Evolutionary conservation across 2,329 filamentous ascomycete species (phyloP).

Genomic region (Apiospora sp.): DNA sequence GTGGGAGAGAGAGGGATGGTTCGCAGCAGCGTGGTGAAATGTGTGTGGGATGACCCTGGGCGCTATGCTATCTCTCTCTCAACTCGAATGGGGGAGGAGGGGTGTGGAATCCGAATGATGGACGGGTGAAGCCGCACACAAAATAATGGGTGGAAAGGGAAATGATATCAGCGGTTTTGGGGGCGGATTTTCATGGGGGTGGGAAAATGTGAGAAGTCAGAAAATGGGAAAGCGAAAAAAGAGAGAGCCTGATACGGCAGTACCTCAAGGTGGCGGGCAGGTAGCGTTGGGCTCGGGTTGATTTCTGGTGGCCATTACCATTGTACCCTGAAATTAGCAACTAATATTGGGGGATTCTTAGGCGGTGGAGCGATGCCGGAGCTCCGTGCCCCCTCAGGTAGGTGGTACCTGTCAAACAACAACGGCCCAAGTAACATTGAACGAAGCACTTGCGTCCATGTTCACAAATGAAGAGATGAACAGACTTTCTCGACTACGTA

Average conservation of each 20-base stretch:
- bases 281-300: constrained; percentile 21
- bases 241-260: not conserved
- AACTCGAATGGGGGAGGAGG: constrained; percentile 2
- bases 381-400: constrained; percentile 11
- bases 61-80: constrained; percentile 15
- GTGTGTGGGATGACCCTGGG: constrained; percentile 14
- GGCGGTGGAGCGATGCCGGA: constrained; percentile 20
- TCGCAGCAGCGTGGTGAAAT: constrained; percentile 27
- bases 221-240: constrained; percentile 3
- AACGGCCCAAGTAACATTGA: not conserved
- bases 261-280: constrained; percentile 8
- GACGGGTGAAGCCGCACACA: constrained; percentile 23
- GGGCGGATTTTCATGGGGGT: constrained; percentile 17
- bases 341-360: constrained; percentile 18
- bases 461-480: not conserved
- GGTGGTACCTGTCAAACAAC: constrained; percentile 21
- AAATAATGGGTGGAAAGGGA: constrained; percentile 10
- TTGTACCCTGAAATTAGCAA: constrained; percentile 2
- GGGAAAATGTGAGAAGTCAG: constrained; percentile 9
- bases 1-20: constrained; percentile 40
- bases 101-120: constrained; percentile 15
- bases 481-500: constrained; percentile 6
- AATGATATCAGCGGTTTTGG: constrained; percentile 23
- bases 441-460: not conserved
- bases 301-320: not conserved